phyloP scores from a whole-genome alignment of 2,329 filamentous ascomycete genomes.

The Aphanoascus verrucosus region DNA sequence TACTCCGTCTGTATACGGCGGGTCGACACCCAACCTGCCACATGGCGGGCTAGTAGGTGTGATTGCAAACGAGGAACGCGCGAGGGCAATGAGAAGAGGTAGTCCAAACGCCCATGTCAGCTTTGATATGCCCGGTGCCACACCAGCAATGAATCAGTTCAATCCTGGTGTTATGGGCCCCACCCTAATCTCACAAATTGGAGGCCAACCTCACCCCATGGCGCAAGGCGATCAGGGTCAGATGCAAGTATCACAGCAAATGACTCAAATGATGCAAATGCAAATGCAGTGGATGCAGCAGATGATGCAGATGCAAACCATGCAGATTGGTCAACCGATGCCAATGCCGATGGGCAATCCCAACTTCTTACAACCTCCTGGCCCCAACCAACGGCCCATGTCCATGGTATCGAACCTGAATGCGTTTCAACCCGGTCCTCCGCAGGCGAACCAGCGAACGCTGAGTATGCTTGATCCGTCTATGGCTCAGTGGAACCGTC shows the following conservation, averaged over 20 bases:
- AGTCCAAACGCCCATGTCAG: constrained; percentile 55
- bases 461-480: constrained; percentile 74
- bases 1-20: constrained; percentile 33
- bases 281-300: constrained; percentile 87
- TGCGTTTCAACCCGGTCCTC: constrained; percentile 20
- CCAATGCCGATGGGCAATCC: constrained; percentile 22
- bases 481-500: constrained; percentile 29
- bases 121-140: constrained; percentile 7
- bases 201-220: constrained; percentile 9
- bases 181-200: constrained; percentile 8
- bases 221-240: constrained; percentile 56
- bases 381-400: constrained; percentile 35
- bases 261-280: constrained; percentile 84
- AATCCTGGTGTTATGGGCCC: background rate
- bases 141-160: constrained; percentile 1
- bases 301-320: constrained; percentile 53
- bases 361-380: constrained; percentile 22
- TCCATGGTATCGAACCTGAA: constrained; percentile 36
- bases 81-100: constrained; percentile 64
- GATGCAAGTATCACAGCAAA: constrained; percentile 70
- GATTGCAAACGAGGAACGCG: constrained; percentile 74
- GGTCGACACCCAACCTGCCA: constrained; percentile 39
- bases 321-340: constrained; percentile 23
- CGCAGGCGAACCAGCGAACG: constrained; percentile 46
- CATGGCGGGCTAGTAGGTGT: constrained; percentile 77